These are phyloP conservation scores for Hypoxylon rubiginosum DNA, from an alignment of 2,329 filamentous ascomycete species.

Conservation along the genomic window DNA sequence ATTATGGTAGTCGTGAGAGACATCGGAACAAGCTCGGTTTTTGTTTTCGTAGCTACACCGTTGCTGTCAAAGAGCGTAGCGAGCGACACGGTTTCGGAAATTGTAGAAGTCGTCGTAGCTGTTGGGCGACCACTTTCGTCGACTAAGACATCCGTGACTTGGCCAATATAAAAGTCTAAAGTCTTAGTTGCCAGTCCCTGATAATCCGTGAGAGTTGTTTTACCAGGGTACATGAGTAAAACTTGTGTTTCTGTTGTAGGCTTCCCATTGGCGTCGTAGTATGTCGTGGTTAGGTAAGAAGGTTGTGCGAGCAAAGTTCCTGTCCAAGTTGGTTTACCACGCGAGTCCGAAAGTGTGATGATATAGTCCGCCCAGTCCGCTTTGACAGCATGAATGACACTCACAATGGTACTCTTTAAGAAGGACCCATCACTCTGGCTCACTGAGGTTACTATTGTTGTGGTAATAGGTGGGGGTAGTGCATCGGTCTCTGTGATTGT, in stretches of 20 bases:
- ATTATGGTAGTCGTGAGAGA: conserved; percentile 32
- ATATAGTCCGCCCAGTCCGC: conserved; percentile 22
- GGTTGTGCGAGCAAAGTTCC: conserved; percentile 29
- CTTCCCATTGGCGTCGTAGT: conserved; percentile 34
- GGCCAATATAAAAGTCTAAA: conserved; percentile 37
- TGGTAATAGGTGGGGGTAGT: conserved; percentile 30
- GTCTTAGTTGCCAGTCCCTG: conserved; percentile 44
- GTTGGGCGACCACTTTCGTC: conserved; percentile 38
- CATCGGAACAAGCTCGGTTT: conserved; percentile 40
- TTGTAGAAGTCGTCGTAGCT: conserved; percentile 32
- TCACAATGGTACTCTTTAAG: conserved; percentile 34
- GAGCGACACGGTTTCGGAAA: conserved; percentile 32
- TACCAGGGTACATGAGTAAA: conserved; percentile 13
- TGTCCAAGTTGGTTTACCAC: conserved; percentile 35
- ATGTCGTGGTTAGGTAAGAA: not conserved
- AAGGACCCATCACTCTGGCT: conserved; percentile 23
- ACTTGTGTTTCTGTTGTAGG: conserved; percentile 34
- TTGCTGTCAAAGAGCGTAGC: conserved; percentile 38
- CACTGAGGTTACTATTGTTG: conserved; percentile 40
- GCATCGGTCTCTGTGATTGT: conserved; percentile 23
- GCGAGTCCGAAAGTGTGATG: conserved; percentile 22
- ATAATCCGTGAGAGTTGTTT: conserved; percentile 40
- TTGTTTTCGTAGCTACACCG: conserved; percentile 38
- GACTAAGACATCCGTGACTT: conserved; percentile 27
- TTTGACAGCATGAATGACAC: conserved; percentile 35